phyloP scores from a whole-genome alignment of 805 yeast genomes.

The Yamadazyma philogaea region DNA sequence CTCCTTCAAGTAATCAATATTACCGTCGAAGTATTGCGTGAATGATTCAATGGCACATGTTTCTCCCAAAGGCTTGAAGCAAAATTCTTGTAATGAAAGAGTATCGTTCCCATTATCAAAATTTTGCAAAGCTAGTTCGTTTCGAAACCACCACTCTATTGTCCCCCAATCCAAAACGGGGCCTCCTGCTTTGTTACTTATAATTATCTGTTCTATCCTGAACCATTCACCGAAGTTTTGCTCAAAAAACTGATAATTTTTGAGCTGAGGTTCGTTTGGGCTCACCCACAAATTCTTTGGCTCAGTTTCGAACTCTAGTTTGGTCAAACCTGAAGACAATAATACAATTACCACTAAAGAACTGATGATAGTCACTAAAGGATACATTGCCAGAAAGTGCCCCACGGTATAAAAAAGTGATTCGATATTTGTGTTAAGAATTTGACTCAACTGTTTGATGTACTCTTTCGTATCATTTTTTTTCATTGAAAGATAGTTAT shows the following conservation, averaged over 20 bases:
- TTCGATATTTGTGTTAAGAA: conserved; percentile 16
- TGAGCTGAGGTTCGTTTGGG: conserved; percentile 63
- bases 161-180: conserved; percentile 65
- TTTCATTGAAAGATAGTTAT: neutral
- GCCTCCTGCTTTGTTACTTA: conserved; percentile 56
- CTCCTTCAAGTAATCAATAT: conserved; percentile 46
- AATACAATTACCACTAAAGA: conserved; percentile 35
- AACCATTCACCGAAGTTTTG: conserved; percentile 87
- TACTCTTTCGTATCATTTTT: conserved; percentile 2
- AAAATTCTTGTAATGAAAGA: conserved; percentile 56
- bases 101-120: conserved; percentile 23
- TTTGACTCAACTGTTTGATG: neutral
- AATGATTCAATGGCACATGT: conserved; percentile 82
- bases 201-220: conserved; percentile 78
- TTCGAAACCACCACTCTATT: conserved; percentile 85
- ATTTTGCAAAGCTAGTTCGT: conserved; percentile 51
- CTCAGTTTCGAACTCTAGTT: conserved; percentile 63
- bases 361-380: conserved; percentile 33
- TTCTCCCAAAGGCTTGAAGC: conserved; percentile 80
- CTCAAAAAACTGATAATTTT: conserved; percentile 70
- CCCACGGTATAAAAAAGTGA: conserved; percentile 50
- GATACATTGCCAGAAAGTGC: conserved; percentile 56
- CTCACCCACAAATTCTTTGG: conserved; percentile 93
- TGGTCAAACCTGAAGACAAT: conserved; percentile 50
- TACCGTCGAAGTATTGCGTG: conserved; percentile 81